Evolutionary conservation across 202 grass and related monocot species (phyloP), one percentile per base, ranked within the genome.

Genomic region (Carex arenaria): DNA sequence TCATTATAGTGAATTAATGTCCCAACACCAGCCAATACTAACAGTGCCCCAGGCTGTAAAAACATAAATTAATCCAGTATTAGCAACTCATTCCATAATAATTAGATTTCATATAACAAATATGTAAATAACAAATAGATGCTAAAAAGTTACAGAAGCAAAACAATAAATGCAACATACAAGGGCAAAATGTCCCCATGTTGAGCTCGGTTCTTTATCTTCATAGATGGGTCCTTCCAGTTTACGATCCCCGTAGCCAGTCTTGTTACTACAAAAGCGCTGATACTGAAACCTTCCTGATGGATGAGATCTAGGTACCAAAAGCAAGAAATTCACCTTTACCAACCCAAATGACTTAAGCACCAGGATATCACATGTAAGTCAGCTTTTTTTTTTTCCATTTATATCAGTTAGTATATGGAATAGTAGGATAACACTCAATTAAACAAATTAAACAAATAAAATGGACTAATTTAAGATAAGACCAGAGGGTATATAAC

Each of bases 1-100:
- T 98, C 95, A 88, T 95, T 98, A 71, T 95, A 95, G 79, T 89
- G 93, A 87, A 92, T 66, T 86, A 66, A 95, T 72, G 90, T 67
- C 22, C 63, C 95, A 81, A 90, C 56, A 74, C 93, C 95, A 84
- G 68, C 91, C 57, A 98, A 82, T 26, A 67, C 81, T 86, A 98
- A 82, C 20, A 93, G 30, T 61, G 86, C 91, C 55, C 89, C 74
- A 49, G 94, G 91, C 95, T 98, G 93, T 80, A 90, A 89, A 91
- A 91, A 90, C 36, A 22, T 76, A 85, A 84, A 84, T 79, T 31
- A 72, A n/a, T 36, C 42, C 23, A 61, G 32, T 26, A 8, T 63
- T 68, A 63, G 72, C 15, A 87, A 55, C 32, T 40, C 75, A 75
- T 38, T 72, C 49, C 7, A 70, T 10, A 59, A 12, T 15, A 74